phyloP scores from a whole-genome alignment of 306 rosid species.

The Rubus parviflorus region DNA sequence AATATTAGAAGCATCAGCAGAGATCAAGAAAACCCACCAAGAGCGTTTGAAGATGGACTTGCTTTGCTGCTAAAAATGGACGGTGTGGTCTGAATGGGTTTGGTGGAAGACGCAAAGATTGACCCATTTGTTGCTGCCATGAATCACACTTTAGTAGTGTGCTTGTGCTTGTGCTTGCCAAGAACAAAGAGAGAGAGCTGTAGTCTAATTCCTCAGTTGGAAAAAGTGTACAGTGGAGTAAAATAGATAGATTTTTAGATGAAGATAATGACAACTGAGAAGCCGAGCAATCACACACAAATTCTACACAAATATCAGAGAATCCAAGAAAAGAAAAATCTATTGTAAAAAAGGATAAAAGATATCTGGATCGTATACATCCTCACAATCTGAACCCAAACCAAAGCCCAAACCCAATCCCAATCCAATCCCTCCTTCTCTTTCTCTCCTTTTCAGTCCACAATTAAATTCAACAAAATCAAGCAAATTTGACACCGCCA shows the following conservation, averaged over 20 bases:
- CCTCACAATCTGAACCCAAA: conserved; percentile 21
- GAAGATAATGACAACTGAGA: conserved; percentile 11
- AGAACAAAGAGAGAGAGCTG: not conserved
- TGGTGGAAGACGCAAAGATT: conserved; percentile 54
- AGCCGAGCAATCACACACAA: conserved; percentile 24
- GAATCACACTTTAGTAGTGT: conserved; percentile 20
- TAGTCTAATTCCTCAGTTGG: conserved; percentile 6
- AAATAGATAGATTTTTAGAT: not conserved
- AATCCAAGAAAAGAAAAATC: conserved; percentile 23
- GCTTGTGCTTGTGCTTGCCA: not conserved
- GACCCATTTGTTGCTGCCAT: conserved; percentile 67
- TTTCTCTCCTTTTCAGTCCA: conserved; percentile 15
- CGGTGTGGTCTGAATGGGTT: conserved; percentile 39
- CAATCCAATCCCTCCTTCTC: not conserved
- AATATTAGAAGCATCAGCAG: not conserved
- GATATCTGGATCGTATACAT: conserved; percentile 39
- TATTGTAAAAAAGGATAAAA: conserved; percentile 21
- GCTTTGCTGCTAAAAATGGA: conserved; percentile 25
- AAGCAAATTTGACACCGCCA: conserved; percentile 10
- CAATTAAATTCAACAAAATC: conserved; percentile 15
- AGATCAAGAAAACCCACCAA: conserved; percentile 41
- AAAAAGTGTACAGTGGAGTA: not conserved
- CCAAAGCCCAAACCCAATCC: conserved; percentile 47
- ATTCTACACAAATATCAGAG: conserved; percentile 26
- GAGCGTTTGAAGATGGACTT: conserved; percentile 31